Conservation (phyloP, 345 rosid genomes). For the Salix suchowensis region DNA sequence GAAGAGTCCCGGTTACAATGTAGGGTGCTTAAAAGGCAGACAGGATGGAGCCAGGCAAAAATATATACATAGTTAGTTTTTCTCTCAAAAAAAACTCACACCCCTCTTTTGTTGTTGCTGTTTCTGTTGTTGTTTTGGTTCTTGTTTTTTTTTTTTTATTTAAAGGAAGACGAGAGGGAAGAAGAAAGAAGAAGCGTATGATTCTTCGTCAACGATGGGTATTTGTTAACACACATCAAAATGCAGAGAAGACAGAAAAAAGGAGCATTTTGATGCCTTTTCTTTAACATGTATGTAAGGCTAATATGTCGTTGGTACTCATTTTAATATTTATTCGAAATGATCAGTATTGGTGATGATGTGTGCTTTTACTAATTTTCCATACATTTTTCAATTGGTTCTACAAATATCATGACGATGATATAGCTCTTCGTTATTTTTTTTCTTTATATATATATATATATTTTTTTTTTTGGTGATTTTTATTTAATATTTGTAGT, state of each 20-base stretch:
- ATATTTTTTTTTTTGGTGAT: background rate
- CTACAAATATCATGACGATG: background rate
- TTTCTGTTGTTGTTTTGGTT: background rate
- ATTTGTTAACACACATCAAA: background rate
- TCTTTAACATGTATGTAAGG: constrained; percentile 5
- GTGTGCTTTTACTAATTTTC: constrained; percentile 5
- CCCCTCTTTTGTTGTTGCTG: background rate
- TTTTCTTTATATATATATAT: too few species aligned
- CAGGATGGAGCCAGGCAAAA: constrained; percentile 32
- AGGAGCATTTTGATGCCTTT: constrained; percentile 11
- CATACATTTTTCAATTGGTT: background rate
- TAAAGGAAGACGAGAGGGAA: background rate
- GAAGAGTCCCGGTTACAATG: constrained; percentile 25
- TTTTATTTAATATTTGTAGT: background rate
- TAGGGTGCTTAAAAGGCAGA: constrained; percentile 27
- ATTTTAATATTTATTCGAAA: background rate
- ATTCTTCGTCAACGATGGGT: constrained; percentile 11
- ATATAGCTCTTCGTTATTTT: background rate
- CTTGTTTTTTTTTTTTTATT: background rate
- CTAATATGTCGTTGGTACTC: background rate
- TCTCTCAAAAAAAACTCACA: background rate
- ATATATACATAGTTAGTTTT: constrained; percentile 2
- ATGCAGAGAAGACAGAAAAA: background rate
- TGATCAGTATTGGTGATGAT: constrained; percentile 5
- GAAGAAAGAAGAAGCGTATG: background rate